Evolutionary conservation across 164 flowering plant genomes (phyloP).

Genomic region (Vitis amurensis): DNA sequence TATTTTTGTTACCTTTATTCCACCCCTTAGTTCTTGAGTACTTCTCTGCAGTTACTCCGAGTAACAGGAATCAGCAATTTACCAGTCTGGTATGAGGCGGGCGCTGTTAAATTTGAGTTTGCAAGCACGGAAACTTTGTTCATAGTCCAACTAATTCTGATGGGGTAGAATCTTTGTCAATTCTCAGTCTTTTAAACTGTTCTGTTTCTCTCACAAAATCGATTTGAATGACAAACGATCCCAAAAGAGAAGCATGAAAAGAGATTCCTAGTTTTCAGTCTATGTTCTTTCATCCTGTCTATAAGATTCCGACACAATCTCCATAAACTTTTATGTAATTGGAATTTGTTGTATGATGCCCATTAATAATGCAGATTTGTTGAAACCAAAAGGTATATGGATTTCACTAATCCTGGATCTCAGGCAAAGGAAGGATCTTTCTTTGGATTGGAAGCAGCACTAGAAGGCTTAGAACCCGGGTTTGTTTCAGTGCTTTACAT

Average conservation of each 20-base stretch:
- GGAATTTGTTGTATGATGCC: too few relatives aligned
- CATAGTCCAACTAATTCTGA: constrained; percentile 70
- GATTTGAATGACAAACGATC: not conserved
- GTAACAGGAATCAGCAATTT: constrained; percentile 64
- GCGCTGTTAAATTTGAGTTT: constrained; percentile 70
- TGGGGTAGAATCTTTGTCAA: constrained; percentile 56
- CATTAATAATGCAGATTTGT: constrained; percentile 52
- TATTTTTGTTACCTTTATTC: too few relatives aligned
- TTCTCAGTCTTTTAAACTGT: not conserved
- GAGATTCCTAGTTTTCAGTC: too few relatives aligned
- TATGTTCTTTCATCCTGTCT: too few relatives aligned
- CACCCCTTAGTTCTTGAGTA: too few relatives aligned
- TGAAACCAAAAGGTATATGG: constrained; percentile 95
- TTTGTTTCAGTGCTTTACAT: constrained; percentile 9
- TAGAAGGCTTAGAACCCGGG: constrained; percentile 92
- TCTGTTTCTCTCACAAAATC: not conserved
- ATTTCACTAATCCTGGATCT: constrained; percentile 78
- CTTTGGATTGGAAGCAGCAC: constrained; percentile 85
- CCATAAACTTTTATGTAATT: too few relatives aligned
- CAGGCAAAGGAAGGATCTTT: constrained; percentile 78
- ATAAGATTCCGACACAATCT: too few relatives aligned
- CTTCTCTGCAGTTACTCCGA: constrained; percentile 66
- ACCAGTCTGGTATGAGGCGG: constrained; percentile 95
- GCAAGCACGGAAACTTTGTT: constrained; percentile 77
- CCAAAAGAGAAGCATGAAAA: too few relatives aligned